Base-by-base conservation (phyloP, 257 asterid species). In the Datura wrightii region DNA sequence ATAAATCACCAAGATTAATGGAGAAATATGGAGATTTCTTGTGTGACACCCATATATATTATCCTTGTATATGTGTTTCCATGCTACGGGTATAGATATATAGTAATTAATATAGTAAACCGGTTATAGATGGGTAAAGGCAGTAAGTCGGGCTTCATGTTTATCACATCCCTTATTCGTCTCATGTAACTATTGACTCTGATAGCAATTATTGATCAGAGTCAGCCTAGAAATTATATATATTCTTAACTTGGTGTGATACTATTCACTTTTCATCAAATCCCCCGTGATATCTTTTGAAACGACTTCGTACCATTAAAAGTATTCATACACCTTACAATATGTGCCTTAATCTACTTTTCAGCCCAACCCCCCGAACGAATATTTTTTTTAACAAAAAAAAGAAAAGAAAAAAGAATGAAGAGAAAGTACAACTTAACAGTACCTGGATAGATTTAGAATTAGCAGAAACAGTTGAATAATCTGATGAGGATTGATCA, bases 401-500 rank as follows among this genome's bases (percentile, higher is more conserved):
- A 58, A 63, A 5, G 8, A 5, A 69, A 69, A 69, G 8, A 16
- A 72, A 10, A 41, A 19, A 13, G 19, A 13, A 46, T 2, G 42
- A 46, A 5, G 6, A 72, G 41, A n/a, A n/a, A 6, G 14, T 15
- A 19, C 31, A 24, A 24, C 31, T 19, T 44, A 19, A 10, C n/a
- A 72, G 13, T 46, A 74, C 80, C 80, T 74, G 42, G 1, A 3
- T 19, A 74, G n/a, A 10, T 8, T 19, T 19, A 11, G 41, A 53
- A 16, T 69, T 16, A 19, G 13, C 6, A 0, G 80, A 72, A 72
- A 72, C 11, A 10, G 4, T 24, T 11, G 80, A 19, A 19, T 34
- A 19, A 13, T 72, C 58, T 5, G n/a, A 46, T 72, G 58, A 67
- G 78, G 78, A 72, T 72, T 74, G 80, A 74, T 46, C 80, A 46